Percentiles rank a stretch among this genome's conserved stretches.
These are phyloP conservation scores for Leccinum imitatum DNA, from an alignment of 768 basidiomycete genomes.

Conservation along the genomic window DNA sequence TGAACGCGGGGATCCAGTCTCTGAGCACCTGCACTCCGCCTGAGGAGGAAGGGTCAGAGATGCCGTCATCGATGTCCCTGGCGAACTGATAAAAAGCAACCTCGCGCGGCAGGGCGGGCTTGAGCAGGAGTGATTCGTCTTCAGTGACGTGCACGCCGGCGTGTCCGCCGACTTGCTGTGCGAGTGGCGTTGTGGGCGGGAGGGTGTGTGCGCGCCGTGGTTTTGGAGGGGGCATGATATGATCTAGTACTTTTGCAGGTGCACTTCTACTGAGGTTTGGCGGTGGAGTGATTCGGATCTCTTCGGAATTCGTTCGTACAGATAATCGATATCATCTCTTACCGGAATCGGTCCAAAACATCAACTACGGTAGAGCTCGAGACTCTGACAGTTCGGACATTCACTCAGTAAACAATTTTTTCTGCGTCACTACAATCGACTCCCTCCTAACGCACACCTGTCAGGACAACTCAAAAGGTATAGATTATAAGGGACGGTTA, in stretches of 20 bases:
- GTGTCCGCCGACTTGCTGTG: conserved; percentile 81
- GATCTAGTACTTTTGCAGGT: background rate
- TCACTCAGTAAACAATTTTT: too few species aligned
- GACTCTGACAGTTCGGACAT: too few species aligned
- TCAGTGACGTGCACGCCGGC: conserved; percentile 66
- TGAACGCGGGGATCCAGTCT: conserved; percentile 70
- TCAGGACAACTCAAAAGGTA: too few species aligned
- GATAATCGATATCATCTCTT: too few species aligned
- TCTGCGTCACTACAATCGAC: too few species aligned
- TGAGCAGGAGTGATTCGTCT: conserved; percentile 79
- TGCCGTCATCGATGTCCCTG: conserved; percentile 13
- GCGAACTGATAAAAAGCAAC: conserved; percentile 68
- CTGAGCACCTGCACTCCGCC: conserved; percentile 34
- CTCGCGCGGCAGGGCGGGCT: conserved; percentile 66
- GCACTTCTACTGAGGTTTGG: too few species aligned
- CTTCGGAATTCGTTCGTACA: background rate
- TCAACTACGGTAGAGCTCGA: too few species aligned
- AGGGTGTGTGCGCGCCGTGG: conserved; percentile 19
- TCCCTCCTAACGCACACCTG: too few species aligned
- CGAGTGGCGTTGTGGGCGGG: conserved; percentile 36
- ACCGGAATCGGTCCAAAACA: too few species aligned
- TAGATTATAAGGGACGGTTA: too few species aligned
- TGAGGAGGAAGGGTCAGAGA: conserved; percentile 22
- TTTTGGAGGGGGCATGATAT: conserved; percentile 10
- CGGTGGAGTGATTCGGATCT: background rate